Evolutionary conservation across 805 yeast species (phyloP).

Genomic region (Brettanomyces naardenensis): DNA sequence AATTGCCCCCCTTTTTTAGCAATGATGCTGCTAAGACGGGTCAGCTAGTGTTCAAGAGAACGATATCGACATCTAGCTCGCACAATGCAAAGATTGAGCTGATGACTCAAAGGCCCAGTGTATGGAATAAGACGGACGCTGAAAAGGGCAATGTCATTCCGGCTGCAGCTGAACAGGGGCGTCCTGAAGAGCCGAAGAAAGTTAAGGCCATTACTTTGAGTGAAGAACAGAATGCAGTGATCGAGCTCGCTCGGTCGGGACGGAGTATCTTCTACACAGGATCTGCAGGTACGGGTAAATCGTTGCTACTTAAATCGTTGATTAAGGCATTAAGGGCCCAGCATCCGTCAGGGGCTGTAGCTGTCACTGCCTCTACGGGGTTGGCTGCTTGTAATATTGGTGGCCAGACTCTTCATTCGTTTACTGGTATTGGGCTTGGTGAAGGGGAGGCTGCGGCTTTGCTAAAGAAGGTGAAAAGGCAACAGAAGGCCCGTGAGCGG

Average conservation of each 20-base stretch:
- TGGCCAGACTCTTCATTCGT: slow-evolving; percentile 70
- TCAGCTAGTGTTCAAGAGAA: slow-evolving; percentile 6
- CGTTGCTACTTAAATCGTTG: slow-evolving; percentile 65
- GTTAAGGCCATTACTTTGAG: slow-evolving; percentile 30
- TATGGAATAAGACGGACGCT: slow-evolving; percentile 1
- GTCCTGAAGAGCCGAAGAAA: slow-evolving; percentile 4
- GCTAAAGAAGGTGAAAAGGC: slow-evolving; percentile 44
- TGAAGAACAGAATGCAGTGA: slow-evolving; percentile 58
- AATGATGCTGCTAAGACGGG: too few species aligned
- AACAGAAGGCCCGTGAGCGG: slow-evolving; percentile 37
- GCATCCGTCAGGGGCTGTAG: slow-evolving; percentile 45
- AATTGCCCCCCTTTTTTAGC: too few species aligned
- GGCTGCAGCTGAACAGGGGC: background rate
- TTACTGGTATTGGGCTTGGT: slow-evolving; percentile 73
- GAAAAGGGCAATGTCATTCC: background rate
- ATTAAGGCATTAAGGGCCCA: slow-evolving; percentile 43
- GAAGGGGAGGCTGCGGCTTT: slow-evolving; percentile 40
- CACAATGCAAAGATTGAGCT: slow-evolving; percentile 12
- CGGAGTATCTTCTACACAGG: slow-evolving; percentile 85
- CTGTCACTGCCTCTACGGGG: slow-evolving; percentile 81
- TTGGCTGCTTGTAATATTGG: slow-evolving; percentile 78
- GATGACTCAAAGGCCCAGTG: slow-evolving; percentile 14
- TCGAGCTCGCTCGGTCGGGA: slow-evolving; percentile 55
- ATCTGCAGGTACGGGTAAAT: slow-evolving; percentile 98
- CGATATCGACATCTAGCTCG: slow-evolving; percentile 7